Percentiles rank a stretch among this genome's conserved stretches.
phyloP scores from a whole-genome alignment of 2,329 filamentous ascomycete genomes.

The Neonectria sp. region DNA sequence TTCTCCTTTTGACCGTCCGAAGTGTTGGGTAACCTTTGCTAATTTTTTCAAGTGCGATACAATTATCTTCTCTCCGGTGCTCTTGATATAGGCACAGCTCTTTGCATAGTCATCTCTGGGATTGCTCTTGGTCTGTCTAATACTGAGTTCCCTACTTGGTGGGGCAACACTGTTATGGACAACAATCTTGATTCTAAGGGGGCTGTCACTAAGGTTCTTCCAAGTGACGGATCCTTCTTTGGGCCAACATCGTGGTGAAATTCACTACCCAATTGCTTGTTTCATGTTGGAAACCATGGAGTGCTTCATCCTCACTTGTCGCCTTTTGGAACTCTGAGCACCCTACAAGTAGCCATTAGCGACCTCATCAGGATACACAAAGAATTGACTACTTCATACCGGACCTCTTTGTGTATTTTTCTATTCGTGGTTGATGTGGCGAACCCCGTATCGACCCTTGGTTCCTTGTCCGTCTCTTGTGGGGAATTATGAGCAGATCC shows the following conservation, averaged over 20 bases:
- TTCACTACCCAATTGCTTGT: not conserved
- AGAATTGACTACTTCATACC: not conserved
- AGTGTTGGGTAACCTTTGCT: not conserved
- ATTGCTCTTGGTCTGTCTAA: conserved; percentile 19
- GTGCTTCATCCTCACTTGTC: not conserved
- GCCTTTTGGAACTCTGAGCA: not conserved
- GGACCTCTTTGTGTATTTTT: not conserved
- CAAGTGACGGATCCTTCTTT: conserved; percentile 18
- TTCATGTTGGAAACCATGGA: not conserved
- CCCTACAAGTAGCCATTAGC: not conserved
- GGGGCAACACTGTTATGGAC: conserved; percentile 16
- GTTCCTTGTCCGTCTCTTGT: no score
- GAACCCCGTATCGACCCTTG: no score
- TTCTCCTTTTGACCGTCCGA: not conserved
- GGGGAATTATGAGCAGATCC: no score
- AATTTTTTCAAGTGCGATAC: conserved; percentile 7
- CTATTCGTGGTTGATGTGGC: not conserved
- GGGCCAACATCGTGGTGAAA: conserved; percentile 11
- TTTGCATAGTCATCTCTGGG: conserved; percentile 19
- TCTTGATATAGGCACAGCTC: conserved; percentile 17
- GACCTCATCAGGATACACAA: not conserved
- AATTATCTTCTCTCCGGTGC: conserved; percentile 20
- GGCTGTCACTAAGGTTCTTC: conserved; percentile 15
- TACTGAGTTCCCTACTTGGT: conserved; percentile 7
- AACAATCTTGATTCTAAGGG: conserved; percentile 16